These are phyloP conservation scores for Apodospora peruviana DNA, from an alignment of 495 filamentous ascomycete genomes.

Conservation along the genomic window DNA sequence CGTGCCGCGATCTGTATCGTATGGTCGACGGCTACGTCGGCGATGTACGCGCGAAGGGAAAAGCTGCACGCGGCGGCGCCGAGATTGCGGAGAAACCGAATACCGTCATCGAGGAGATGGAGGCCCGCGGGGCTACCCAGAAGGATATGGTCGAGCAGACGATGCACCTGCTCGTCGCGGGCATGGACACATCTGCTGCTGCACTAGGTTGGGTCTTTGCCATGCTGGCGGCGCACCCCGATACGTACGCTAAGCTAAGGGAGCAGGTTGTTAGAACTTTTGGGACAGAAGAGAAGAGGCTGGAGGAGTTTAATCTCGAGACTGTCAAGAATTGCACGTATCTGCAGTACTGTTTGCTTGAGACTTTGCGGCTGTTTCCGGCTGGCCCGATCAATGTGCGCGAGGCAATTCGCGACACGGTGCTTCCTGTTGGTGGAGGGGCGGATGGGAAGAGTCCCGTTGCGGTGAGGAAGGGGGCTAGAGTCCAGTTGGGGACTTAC, in stretches of 20 bases:
- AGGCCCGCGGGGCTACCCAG: background rate
- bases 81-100: background rate
- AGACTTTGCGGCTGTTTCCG: constrained; percentile 3
- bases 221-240: constrained; percentile 1
- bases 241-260: background rate
- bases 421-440: constrained; percentile 2
- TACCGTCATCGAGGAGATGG: constrained; percentile 2
- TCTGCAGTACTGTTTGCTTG: constrained; percentile 1
- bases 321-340: constrained; percentile 1
- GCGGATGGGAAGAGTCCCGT: background rate
- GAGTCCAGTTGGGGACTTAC: constrained; percentile 1
- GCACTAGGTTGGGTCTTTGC: constrained; percentile 5
- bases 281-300: background rate
- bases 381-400: constrained; percentile 2
- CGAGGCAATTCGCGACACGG: background rate
- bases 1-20: constrained; percentile 7
- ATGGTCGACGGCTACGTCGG: constrained; percentile 4
- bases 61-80: background rate
- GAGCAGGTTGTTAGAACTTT: background rate
- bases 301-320: background rate
- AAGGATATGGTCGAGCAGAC: constrained; percentile 4
- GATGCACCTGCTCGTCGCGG: constrained; percentile 2
- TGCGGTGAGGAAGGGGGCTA: constrained; percentile 4
- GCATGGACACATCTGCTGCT: constrained; percentile 4
- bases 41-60: constrained; percentile 1